Base-by-base conservation (phyloP, 2,329 filamentous ascomycete genomes). In the Penicillium polonicum region DNA sequence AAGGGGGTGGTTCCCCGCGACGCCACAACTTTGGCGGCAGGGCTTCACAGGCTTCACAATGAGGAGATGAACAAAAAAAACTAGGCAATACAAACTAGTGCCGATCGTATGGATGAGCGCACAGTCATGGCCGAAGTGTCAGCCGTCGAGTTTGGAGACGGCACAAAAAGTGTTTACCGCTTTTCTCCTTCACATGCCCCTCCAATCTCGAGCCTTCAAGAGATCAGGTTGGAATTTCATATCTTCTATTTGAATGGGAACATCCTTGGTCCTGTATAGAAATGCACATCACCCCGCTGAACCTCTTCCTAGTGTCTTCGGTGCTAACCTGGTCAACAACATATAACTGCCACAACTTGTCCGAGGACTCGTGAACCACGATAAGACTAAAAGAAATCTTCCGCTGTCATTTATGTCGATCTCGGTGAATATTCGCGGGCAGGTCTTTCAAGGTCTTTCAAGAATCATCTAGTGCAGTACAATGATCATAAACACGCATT, bases 121-220 rank as follows among this genome's bases (percentile, higher is more conserved):
- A 53, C 49, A 42, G 33, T 53, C 27, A n/a, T 53, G 42, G 12
- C 51, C 33, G 38, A 61, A 45, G 56, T 61, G 58, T 57, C 58
- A 63, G 54, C 53, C 10, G 57, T 60, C 21, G 52, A 62, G 48
- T 56, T 63, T 56, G 59, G 29, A 25, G 21, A 61, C 57, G 62
- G 65, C 62, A 66, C 45, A 60, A 66, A 64, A 58, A 50, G 57
- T 29, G 39, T 52, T 52, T 52, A 52, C 50, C 50, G 50, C 50
- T 52, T 52, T 52, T 52, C 49, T 31, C 35, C 35, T 44, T 19
- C 25, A 17, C 44, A 46, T 46, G 25, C 27, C 38, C 48, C 48
- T 51, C 48, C 36, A 35, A 17, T 8, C 21, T 12, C 58, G 13
- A 25, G 8, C 9, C 42, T 44, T 44, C 23, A 44, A 27, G 23